Evolutionary conservation across 2,329 filamentous ascomycete genomes (phyloP), one percentile per base, ranked within the genome.

Genomic region (Aureobasidium sp.): DNA sequence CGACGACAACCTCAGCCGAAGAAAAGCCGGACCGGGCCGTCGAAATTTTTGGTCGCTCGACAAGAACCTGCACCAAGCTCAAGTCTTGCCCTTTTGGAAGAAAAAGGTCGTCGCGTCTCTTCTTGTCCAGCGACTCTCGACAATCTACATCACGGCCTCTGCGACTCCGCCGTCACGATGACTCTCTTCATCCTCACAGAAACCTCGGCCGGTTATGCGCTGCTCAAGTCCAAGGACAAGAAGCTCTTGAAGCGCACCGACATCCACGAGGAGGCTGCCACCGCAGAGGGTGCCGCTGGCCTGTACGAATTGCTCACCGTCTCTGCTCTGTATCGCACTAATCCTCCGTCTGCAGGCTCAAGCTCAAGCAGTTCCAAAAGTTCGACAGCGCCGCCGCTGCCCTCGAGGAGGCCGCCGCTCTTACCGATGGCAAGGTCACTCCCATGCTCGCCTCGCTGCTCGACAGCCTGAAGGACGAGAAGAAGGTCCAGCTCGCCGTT

Each of bases 161-260:
- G 41, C 15, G n/a, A n/a, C 48, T n/a, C 20, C 48, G 62, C 57
- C 49, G 49, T 20, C 69, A 71, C 61, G 61, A 80, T 80, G 78
- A 76, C 75, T 52, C 75, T 79, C 75, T 95, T 96, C 79, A 89
- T 97, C 79, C 87, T 97, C 71, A 88, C 88, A 73, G 92, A 97
- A 80, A 97, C 92, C 76, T 90, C 90, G 78, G 92, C 92, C 70
- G 96, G 94, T 76, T 97, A 97, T 81, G 94, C 92, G 77, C 86
- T 99, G 76, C 91, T 99, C 82, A 97, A 99, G 84, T 89, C 93
- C 70, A 91, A 92, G 77, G 93, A 97, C 84, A 97, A 97, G 86
- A 97, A 97, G 82, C 84, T 97, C 64, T 82, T 99, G 68, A 94
- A 96, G 78, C 87, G 89, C 72, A 88, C 93, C 78, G 87, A 92